Percentiles rank a stretch among this genome's conserved stretches.
phyloP scores from a whole-genome alignment of 179 eudicot species.

The Actinidia chinensis region DNA sequence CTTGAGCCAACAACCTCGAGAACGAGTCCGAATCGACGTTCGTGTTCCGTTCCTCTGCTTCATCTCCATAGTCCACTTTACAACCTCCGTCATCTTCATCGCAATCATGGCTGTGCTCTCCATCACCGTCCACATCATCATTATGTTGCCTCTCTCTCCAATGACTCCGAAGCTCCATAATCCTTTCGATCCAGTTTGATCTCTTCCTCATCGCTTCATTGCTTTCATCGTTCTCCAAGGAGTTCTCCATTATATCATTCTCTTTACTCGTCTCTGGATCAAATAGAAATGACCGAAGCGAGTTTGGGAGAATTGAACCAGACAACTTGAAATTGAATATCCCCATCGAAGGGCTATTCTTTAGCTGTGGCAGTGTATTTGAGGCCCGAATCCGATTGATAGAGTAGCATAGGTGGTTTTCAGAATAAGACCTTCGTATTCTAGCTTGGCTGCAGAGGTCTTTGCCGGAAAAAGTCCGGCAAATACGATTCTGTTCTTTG shows the following conservation, averaged over 20 bases:
- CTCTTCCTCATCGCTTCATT: conserved; percentile 32
- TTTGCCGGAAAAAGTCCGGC: conserved; percentile 39
- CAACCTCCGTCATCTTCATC: conserved; percentile 49
- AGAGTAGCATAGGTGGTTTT: conserved; percentile 44
- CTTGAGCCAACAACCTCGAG: conserved; percentile 47
- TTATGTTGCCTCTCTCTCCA: conserved; percentile 48
- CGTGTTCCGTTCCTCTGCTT: conserved; percentile 28
- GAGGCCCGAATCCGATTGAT: conserved; percentile 32
- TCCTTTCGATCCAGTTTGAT: conserved; percentile 58
- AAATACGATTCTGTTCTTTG: conserved; percentile 29
- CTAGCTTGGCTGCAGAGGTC: conserved; percentile 34
- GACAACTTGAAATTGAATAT: conserved; percentile 45
- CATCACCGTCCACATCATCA: conserved; percentile 19
- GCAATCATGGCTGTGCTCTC: conserved; percentile 18
- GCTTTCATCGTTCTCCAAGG: conserved; percentile 5
- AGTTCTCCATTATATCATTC: background rate
- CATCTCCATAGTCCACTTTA: conserved; percentile 41
- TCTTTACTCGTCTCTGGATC: conserved; percentile 38
- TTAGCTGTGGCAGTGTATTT: conserved; percentile 31
- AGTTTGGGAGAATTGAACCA: conserved; percentile 31
- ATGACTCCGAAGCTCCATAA: conserved; percentile 50
- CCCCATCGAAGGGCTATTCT: conserved; percentile 42
- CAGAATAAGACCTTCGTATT: conserved; percentile 53
- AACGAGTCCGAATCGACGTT: conserved; percentile 42
- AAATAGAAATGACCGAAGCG: conserved; percentile 38